A percentile compares a stretch with the other conserved stretches of the same genome.
Conservation (phyloP, 495 filamentous ascomycete species). For the Penicillium arizonense region DNA sequence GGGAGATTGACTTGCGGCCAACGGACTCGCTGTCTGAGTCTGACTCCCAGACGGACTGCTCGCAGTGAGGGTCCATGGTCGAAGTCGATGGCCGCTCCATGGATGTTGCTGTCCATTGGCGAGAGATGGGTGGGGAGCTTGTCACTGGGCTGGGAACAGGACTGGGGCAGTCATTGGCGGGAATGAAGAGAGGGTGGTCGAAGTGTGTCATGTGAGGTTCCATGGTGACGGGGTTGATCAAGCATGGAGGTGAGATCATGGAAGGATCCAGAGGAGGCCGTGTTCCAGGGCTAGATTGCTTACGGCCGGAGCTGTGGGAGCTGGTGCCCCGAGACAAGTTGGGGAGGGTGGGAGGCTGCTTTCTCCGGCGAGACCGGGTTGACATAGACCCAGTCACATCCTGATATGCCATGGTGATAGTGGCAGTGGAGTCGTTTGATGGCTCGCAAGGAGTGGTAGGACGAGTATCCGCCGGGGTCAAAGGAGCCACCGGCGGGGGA, state of each 20-base stretch:
- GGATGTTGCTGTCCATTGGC: constrained; percentile 37
- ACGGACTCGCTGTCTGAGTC: constrained; percentile 43
- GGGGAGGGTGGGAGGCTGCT: constrained; percentile 37
- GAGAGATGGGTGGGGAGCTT: constrained; percentile 35
- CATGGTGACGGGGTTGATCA: constrained; percentile 44
- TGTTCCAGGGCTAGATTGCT: constrained; percentile 27
- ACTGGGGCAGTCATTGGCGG: constrained; percentile 41
- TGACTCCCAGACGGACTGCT: constrained; percentile 49
- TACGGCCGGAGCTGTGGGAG: constrained; percentile 23
- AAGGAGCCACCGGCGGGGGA: constrained; percentile 24
- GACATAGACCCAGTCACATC: constrained; percentile 25
- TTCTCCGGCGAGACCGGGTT: constrained; percentile 30
- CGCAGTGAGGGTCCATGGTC: constrained; percentile 39
- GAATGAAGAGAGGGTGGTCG: constrained; percentile 46
- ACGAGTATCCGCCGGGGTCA: constrained; percentile 14
- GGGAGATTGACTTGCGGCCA: constrained; percentile 38
- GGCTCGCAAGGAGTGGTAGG: constrained; percentile 19
- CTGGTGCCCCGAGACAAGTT: constrained; percentile 21
- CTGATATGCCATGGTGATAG: constrained; percentile 36
- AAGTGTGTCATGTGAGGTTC: constrained; percentile 46
- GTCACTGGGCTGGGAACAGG: constrained; percentile 40
- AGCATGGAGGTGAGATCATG: constrained; percentile 43
- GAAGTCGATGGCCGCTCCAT: constrained; percentile 44
- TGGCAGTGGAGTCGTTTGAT: constrained; percentile 29
- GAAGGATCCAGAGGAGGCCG: constrained; percentile 39